Percentiles rank a stretch among this genome's conserved stretches.
Evolutionary conservation across 768 basidiomycete genomes (phyloP).

Genomic region (Mycena pura): DNA sequence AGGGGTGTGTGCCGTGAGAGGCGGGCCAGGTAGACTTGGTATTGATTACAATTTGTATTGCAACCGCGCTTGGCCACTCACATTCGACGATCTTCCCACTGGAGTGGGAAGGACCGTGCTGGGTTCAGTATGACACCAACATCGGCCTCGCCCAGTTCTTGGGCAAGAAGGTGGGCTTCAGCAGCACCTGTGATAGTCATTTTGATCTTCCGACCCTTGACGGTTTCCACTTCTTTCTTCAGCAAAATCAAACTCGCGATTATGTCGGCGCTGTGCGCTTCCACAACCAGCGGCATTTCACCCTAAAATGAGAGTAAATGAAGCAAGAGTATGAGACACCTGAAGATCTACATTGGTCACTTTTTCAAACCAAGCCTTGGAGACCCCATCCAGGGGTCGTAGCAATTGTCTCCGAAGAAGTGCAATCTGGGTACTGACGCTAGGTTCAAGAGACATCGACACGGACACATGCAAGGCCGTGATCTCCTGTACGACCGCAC

Average conservation of each 20-base stretch:
- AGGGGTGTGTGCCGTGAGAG: slow-evolving; percentile 60
- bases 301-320: slow-evolving; percentile 51
- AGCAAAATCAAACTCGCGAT: slow-evolving; percentile 79
- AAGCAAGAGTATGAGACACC: not conserved
- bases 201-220: slow-evolving; percentile 50
- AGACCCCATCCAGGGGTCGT: slow-evolving; percentile 42
- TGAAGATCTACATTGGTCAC: slow-evolving; percentile 46
- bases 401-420: slow-evolving; percentile 71
- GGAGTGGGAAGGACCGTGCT: slow-evolving; percentile 70
- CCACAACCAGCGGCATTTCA: slow-evolving; percentile 74
- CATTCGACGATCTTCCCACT: slow-evolving; percentile 77
- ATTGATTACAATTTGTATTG: not conserved
- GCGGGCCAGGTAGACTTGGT: slow-evolving; percentile 71
- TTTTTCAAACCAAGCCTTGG: slow-evolving; percentile 53
- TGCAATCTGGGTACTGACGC: slow-evolving; percentile 85
- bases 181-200: slow-evolving; percentile 70
- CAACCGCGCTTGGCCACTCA: slow-evolving; percentile 38
- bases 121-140: slow-evolving; percentile 59
- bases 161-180: slow-evolving; percentile 74
- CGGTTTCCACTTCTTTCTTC: slow-evolving; percentile 65
- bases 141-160: slow-evolving; percentile 60
- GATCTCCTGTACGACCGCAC: slow-evolving; percentile 68
- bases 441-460: slow-evolving; percentile 53
- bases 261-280: slow-evolving; percentile 78
- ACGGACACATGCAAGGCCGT: slow-evolving; percentile 74